These are phyloP conservation scores for Protostelium mycophagum DNA, from an alignment of 78 protist species.

Conservation along the genomic window DNA sequence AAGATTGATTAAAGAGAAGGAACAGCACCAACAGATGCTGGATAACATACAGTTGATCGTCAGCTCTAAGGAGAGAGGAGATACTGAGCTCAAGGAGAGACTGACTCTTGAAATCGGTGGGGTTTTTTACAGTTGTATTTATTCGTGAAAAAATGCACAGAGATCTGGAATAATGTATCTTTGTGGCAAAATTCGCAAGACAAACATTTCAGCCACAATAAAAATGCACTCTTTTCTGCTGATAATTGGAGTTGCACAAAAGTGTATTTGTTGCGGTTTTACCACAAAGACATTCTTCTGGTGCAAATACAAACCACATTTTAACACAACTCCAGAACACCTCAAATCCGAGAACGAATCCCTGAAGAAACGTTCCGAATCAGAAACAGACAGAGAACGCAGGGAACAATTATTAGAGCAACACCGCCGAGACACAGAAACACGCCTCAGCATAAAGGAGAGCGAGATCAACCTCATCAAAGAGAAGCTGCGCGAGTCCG, in stretches of 20 bases:
- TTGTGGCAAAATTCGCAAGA: too few species aligned
- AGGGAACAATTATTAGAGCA: background rate
- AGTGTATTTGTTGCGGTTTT: too few species aligned
- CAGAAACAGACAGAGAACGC: background rate
- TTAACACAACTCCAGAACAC: too few species aligned
- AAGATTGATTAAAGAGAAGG: background rate
- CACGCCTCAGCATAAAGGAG: background rate
- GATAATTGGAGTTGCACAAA: too few species aligned
- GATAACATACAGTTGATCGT: background rate
- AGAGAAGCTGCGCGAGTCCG: background rate
- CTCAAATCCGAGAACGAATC: background rate
- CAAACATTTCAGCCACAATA: too few species aligned
- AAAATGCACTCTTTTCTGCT: too few species aligned
- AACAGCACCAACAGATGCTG: background rate
- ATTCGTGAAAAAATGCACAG: too few species aligned
- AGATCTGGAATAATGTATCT: too few species aligned
- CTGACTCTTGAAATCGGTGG: background rate
- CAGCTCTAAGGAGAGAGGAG: background rate
- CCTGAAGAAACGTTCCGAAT: background rate
- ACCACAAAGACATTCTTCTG: too few species aligned
- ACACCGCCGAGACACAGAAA: background rate
- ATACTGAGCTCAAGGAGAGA: background rate
- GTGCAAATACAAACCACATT: too few species aligned
- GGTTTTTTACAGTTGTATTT: too few species aligned
- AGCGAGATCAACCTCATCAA: background rate